These are phyloP conservation scores for Hypoxylon sp. DNA, from an alignment of 2,329 filamentous ascomycete species.

Conservation along the genomic window DNA sequence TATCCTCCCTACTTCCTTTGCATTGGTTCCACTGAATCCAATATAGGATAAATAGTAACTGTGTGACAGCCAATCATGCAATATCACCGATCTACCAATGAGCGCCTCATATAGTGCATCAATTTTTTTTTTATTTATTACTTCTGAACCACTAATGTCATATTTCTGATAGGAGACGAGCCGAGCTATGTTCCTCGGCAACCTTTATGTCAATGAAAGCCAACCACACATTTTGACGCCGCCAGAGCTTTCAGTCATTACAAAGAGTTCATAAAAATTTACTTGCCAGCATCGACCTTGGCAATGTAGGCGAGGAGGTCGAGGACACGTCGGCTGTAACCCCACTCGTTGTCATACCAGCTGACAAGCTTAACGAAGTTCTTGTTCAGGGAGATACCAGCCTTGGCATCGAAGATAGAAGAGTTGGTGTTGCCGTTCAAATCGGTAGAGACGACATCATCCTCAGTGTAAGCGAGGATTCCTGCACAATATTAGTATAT, in stretches of 20 bases:
- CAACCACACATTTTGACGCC: constrained; percentile 31
- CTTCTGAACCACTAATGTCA: constrained; percentile 32
- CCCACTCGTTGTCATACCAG: constrained; percentile 99
- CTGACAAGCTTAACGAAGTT: constrained; percentile 99
- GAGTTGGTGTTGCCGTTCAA: constrained; percentile 93
- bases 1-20: constrained; percentile 12
- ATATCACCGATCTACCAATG: constrained; percentile 7
- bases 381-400: constrained; percentile 97
- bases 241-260: constrained; percentile 47
- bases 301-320: constrained; percentile 85
- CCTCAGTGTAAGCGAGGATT: constrained; percentile 95
- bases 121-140: constrained; percentile 39
- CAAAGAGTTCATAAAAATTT: constrained; percentile 49
- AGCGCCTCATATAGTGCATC: neutral
- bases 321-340: constrained; percentile 95
- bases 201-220: constrained; percentile 36
- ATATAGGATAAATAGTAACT: neutral
- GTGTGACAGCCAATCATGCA: neutral
- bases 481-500: constrained; percentile 64
- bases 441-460: constrained; percentile 95
- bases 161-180: constrained; percentile 27
- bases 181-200: constrained; percentile 35
- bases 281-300: constrained; percentile 78
- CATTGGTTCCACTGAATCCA: neutral
- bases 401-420: constrained; percentile 99